phyloP scores from a whole-genome alignment of 1,284 basidiomycete genomes.

The Puccinia polysora region DNA sequence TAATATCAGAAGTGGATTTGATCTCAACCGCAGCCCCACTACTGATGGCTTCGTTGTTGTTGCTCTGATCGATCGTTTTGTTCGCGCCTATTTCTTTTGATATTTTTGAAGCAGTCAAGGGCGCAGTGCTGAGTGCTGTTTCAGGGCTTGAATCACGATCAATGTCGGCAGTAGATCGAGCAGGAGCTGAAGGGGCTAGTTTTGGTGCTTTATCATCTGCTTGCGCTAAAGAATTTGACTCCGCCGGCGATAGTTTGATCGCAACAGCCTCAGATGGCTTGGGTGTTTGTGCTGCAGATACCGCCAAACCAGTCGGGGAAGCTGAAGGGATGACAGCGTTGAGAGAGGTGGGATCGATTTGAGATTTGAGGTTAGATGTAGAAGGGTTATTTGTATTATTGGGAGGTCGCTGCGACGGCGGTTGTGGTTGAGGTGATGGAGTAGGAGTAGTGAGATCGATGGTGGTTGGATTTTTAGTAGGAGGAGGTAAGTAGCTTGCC shows the following conservation, averaged over 20 bases:
- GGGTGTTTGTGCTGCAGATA: neutral
- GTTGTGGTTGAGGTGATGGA: neutral
- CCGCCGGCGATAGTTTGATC: neutral
- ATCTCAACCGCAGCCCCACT: neutral
- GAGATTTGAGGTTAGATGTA: too few relatives aligned
- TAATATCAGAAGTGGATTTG: constrained; percentile 13
- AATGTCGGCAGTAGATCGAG: neutral
- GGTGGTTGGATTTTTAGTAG: neutral
- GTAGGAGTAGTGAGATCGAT: constrained; percentile 9
- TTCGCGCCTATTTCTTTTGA: too few relatives aligned
- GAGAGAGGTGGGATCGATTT: too few relatives aligned
- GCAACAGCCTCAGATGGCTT: neutral
- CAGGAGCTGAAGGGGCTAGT: neutral
- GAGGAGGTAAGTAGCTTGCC: neutral
- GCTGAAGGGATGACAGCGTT: too few relatives aligned
- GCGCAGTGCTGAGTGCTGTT: neutral
- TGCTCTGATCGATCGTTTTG: too few relatives aligned
- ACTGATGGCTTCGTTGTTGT: too few relatives aligned
- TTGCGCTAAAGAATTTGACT: neutral
- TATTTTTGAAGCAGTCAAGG: too few relatives aligned
- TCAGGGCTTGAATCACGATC: neutral
- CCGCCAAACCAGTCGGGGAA: too few relatives aligned
- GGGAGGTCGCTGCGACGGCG: too few relatives aligned
- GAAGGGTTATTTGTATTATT: neutral
- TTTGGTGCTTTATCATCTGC: neutral